A percentile compares a stretch with the other conserved stretches of the same genome.
phyloP scores from a whole-genome alignment of 306 rosid genomes.

The Dryas octopetala region DNA sequence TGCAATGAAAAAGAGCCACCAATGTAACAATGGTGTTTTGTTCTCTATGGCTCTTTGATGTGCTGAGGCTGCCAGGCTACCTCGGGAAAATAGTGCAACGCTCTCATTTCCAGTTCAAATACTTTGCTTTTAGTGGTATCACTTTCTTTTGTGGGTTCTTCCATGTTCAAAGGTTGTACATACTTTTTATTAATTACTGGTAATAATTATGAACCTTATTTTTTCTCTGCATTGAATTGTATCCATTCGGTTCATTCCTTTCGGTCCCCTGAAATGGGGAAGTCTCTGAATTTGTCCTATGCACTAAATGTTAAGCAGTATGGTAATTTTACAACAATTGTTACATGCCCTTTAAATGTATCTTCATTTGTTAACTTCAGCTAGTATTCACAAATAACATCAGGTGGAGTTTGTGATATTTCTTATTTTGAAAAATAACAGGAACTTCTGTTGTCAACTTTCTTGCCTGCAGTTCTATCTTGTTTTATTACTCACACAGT shows the following conservation, averaged over 20 bases:
- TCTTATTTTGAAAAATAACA: neutral
- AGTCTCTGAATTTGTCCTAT: neutral
- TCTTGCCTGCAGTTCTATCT: neutral
- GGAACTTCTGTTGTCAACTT: neutral
- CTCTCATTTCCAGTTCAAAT: neutral
- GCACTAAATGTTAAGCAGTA: neutral
- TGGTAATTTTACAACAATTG: neutral
- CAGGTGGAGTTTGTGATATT: neutral
- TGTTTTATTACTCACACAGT: neutral
- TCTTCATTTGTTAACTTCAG: neutral
- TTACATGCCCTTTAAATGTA: neutral
- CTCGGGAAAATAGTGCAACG: neutral
- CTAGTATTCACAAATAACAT: no score
- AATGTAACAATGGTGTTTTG: neutral
- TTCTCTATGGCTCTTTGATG: neutral
- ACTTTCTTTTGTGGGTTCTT: neutral
- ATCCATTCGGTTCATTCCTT: neutral
- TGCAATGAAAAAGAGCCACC: neutral
- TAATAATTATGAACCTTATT: slow-evolving; percentile 9
- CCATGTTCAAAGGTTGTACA: slow-evolving; percentile 20
- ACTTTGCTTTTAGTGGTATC: neutral
- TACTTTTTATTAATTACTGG: neutral
- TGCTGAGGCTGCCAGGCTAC: neutral
- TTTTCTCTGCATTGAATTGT: neutral
- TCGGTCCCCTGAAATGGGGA: neutral